Evolutionary conservation across 805 yeast species (phyloP), one percentile per base, ranked within the genome.

Genomic region (Yamadazyma phyllophila): DNA sequence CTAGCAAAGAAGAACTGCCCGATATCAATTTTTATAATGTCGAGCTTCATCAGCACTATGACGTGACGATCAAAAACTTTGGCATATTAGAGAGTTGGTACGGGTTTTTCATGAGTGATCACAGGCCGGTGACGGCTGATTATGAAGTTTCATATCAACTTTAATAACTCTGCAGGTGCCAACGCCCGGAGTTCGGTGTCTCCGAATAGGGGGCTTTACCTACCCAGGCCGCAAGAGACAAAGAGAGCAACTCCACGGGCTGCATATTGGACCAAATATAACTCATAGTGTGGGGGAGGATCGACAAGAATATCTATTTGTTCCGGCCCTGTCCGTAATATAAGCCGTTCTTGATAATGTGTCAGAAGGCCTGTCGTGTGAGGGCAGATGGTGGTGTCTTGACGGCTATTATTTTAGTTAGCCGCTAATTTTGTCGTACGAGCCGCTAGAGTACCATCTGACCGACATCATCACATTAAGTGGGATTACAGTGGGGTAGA

Each of bases 1-100:
- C 54, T 1, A 31, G 47, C 4, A 30, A 16, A 32, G 43, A 45
- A 16, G 41, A 39, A 4, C 13, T 6, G 16, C 38, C 39, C 14
- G 46, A 47, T 12, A 27, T 13, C 34, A 52, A 53, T 35, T 53
- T 34, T 30, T 53, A 35, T 41, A 39, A 48, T 24, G 45, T 47
- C 13, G 47, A 49, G 14, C 47, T 46, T 43, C 51, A 56, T 39
- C 29, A 42, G 13, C 53, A 54, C 26, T 60, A 62, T 47, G 57
- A 58, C 6, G 62, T 67, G 29, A 56, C 55, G 12, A 62, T 73
- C 43, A 68, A 58, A 36, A 54, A 57, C 17, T 72, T 63, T 55
- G 77, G 67, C 3, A 71, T 75, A 12, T 57, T 74, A 48, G 65
- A 65, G 30, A 71, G 69, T 45, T 53, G 49, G 44, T 68, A 60